Conservation (phyloP, 2,329 filamentous ascomycete genomes). For the Pseudogymnoascus sp. region DNA sequence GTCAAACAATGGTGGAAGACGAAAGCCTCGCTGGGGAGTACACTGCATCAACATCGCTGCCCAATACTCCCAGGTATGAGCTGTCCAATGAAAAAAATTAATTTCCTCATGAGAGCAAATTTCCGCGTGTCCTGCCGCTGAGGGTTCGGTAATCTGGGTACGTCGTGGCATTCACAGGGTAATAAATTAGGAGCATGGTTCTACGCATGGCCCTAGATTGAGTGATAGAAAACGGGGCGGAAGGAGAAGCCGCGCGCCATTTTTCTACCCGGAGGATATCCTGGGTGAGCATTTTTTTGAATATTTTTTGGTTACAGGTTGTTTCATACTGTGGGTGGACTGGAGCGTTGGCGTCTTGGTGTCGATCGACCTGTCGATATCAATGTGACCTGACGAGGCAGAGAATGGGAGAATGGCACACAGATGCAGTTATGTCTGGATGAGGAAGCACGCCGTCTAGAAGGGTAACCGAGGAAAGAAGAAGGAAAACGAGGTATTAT, state of each 20-base stretch:
- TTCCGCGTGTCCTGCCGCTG: background rate
- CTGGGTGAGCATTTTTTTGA: background rate
- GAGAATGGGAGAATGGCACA: background rate
- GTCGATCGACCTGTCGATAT: background rate
- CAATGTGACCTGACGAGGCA: background rate
- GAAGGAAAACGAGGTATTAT: background rate
- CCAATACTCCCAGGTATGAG: background rate
- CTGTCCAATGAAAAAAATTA: background rate
- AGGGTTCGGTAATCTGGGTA: background rate
- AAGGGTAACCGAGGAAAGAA: background rate
- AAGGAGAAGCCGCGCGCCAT: constrained; percentile 5
- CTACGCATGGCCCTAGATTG: constrained; percentile 2
- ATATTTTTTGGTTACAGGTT: background rate
- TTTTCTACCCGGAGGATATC: background rate
- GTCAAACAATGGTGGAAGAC: background rate
- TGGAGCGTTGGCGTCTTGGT: background rate
- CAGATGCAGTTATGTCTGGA: background rate
- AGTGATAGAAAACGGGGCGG: constrained; percentile 4
- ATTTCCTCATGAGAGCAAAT: background rate
- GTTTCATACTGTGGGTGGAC: background rate
- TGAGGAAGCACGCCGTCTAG: background rate
- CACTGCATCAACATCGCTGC: background rate
- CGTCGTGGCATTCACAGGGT: background rate
- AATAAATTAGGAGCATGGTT: constrained; percentile 1
- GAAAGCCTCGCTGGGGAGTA: constrained; percentile 3